phyloP scores from a whole-genome alignment of 176 grass and related monocot genomes.

The Tillandsia fasciculata region DNA sequence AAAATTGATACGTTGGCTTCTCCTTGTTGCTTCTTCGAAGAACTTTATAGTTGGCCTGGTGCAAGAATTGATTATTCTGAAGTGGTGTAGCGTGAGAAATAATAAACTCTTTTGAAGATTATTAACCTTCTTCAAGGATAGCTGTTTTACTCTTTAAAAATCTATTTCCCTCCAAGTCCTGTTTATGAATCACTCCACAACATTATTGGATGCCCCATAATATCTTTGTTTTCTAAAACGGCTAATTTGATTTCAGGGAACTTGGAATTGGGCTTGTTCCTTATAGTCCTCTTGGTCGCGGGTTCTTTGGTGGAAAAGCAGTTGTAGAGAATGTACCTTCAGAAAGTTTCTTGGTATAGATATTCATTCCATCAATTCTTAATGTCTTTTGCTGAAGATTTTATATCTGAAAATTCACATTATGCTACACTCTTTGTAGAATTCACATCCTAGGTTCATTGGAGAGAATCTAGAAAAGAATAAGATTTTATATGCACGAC shows the following conservation, averaged over 20 bases:
- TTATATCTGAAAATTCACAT: neutral
- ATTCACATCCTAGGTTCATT: slow-evolving; percentile 13
- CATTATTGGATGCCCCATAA: neutral
- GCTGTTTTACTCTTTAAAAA: no score
- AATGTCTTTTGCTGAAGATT: neutral
- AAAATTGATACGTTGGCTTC: no score
- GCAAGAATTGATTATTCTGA: no score
- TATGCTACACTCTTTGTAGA: neutral
- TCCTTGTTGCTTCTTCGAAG: no score
- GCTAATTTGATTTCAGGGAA: slow-evolving; percentile 41
- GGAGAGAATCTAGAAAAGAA: slow-evolving; percentile 19
- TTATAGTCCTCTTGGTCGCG: slow-evolving; percentile 66
- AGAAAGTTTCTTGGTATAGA: slow-evolving; percentile 50
- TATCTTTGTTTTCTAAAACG: slow-evolving; percentile 11
- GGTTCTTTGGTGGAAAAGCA: slow-evolving; percentile 75
- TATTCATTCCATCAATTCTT: neutral
- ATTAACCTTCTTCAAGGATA: no score
- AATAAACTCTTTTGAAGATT: no score
- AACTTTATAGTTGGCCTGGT: no score
- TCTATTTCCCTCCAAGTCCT: no score
- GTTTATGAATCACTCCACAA: no score
- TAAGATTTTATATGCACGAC: neutral
- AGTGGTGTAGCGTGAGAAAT: no score
- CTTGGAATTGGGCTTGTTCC: slow-evolving; percentile 74
- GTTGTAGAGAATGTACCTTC: slow-evolving; percentile 36